Evolutionary conservation across 768 basidiomycete genomes (phyloP), one percentile per base, ranked within the genome.

Genomic region (Mycena galericulata): DNA sequence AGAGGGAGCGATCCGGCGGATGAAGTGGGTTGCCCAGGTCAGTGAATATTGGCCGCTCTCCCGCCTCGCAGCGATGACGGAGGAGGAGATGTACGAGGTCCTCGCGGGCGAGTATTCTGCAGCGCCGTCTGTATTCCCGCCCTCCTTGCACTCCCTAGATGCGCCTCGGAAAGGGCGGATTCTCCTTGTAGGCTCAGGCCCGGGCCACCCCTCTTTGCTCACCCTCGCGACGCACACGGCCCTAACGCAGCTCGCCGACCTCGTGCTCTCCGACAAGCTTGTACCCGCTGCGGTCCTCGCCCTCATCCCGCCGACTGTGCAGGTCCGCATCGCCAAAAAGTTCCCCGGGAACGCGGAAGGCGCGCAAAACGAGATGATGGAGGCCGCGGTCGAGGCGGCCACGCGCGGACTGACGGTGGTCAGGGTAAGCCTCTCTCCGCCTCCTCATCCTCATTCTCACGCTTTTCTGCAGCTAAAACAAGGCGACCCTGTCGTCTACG

Each of bases 291-390:
- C 91, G 10, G 92, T 99, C 11, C 89, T 99, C 22, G 90, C 87
- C 0, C 84, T 98, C 29, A 94, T 99, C 58, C 97, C 97, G 0
- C 77, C 84, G 8, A 79, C 82, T 29, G 87, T 91, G 0, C 86
- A 91, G 62, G 86, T 98, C 10, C 90, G 91, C 53, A 98, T 99
- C 73, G 98, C 98, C 20, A 92, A 92, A 72, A 99, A 99, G 75
- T 98, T 97, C 81, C 98, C 98, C 0, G 98, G 98, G 0, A 99
- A 99, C 76, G 95, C 96, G 2, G 97, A 99, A 54, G 92, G 92
- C 17, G 96, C 97, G 2, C 98, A 99, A 78, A 87, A 85, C 40
- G 98, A 99, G 80, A 90, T 99, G 86, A 97, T 98, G 95, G 89
- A 93, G 67, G 89, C 92, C 6, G 98, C 96, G 2, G 81, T 98